Evolutionary conservation across 2,329 filamentous ascomycete genomes (phyloP).

Genomic region (Cryphonectria carpinicola): DNA sequence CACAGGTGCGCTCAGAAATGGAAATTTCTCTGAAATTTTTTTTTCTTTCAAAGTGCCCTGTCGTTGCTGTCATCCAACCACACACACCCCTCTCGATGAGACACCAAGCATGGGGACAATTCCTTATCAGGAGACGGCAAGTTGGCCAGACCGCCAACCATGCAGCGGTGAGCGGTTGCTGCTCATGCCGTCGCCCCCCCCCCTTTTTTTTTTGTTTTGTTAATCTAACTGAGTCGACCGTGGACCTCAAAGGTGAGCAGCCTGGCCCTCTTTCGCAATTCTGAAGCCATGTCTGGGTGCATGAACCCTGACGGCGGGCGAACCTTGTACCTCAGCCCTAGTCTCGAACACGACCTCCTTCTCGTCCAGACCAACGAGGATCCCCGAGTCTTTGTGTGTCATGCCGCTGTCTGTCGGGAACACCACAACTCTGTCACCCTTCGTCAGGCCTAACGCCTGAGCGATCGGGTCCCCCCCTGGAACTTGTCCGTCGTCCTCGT

Average conservation of each 20-base stretch:
- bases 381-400: conserved; percentile 61
- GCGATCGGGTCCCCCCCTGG: conserved; percentile 54
- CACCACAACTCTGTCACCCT: conserved; percentile 59
- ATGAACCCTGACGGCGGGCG: conserved; percentile 55
- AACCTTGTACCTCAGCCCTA: conserved; percentile 41
- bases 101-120: background rate
- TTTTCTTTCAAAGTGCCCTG: background rate
- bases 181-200: background rate
- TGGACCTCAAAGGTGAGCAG: conserved; percentile 21
- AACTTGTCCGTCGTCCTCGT: conserved; percentile 47
- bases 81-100: background rate
- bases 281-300: conserved; percentile 64
- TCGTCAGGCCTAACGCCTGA: conserved; percentile 50
- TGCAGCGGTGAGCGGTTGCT: conserved; percentile 3
- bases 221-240: background rate
- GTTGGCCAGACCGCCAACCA: background rate
- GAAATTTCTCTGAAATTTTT: background rate
- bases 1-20: background rate
- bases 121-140: background rate
- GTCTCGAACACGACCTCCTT: conserved; percentile 64
- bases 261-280: conserved; percentile 40
- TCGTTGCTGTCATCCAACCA: background rate
- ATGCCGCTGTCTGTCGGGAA: conserved; percentile 67
- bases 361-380: conserved; percentile 54
- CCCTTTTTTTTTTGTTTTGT: too few relatives aligned